Evolutionary conservation across 352 stramenopile genomes (phyloP).

Genomic region (Phytophthora brassicae): DNA sequence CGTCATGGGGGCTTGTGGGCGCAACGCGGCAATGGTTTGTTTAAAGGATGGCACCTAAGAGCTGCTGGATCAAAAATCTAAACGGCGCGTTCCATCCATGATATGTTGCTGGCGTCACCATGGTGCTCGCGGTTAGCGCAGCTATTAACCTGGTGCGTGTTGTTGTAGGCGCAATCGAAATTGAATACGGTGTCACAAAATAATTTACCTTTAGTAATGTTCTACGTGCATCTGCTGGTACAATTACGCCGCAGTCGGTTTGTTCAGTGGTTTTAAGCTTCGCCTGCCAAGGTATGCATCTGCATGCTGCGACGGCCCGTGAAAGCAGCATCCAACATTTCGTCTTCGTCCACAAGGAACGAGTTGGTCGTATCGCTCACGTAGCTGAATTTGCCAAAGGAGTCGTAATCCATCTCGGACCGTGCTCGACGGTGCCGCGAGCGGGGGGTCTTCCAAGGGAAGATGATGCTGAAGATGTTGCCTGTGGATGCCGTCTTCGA

Average conservation of each 20-base stretch:
- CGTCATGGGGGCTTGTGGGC: slow-evolving; percentile 89
- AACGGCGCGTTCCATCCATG: too few species aligned
- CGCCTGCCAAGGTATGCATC: slow-evolving; percentile 74
- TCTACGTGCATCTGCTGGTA: slow-evolving; percentile 44
- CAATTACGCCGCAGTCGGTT: slow-evolving; percentile 32
- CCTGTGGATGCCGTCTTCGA: slow-evolving; percentile 78
- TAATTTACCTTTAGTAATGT: slow-evolving; percentile 41
- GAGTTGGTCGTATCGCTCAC: slow-evolving; percentile 88
- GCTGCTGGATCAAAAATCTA: not conserved
- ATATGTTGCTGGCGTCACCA: too few species aligned
- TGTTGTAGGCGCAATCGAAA: not conserved
- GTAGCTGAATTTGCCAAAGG: slow-evolving; percentile 88
- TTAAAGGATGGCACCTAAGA: slow-evolving; percentile 46
- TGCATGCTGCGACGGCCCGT: slow-evolving; percentile 80
- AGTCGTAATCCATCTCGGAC: slow-evolving; percentile 64
- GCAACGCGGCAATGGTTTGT: slow-evolving; percentile 80
- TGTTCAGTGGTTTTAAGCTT: slow-evolving; percentile 49
- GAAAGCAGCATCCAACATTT: slow-evolving; percentile 87
- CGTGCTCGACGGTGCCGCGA: slow-evolving; percentile 48
- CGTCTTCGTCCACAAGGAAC: slow-evolving; percentile 88
- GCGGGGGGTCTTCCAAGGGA: slow-evolving; percentile 70
- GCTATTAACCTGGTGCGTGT: too few species aligned
- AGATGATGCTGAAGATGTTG: slow-evolving; percentile 85
- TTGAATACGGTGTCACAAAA: slow-evolving; percentile 29
- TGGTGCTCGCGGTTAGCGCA: too few species aligned